Percentiles rank a stretch among this genome's conserved stretches.
Conservation (phyloP, 2,329 filamentous ascomycete species). For the Phaeosphaeria sp. region DNA sequence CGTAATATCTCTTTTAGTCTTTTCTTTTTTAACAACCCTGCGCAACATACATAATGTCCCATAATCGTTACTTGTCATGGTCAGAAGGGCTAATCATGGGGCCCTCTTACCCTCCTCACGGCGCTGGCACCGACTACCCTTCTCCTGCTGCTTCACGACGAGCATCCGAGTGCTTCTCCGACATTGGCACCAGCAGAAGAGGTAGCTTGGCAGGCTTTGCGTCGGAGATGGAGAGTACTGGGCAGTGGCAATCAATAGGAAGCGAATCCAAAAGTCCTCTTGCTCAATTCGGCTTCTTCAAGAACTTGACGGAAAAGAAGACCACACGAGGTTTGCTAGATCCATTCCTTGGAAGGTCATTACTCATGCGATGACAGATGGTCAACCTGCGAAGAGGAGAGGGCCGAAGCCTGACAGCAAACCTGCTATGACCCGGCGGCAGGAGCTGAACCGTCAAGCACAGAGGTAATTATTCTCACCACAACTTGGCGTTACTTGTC, state of each 20-base stretch:
- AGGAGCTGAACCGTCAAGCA: slow-evolving; percentile 94
- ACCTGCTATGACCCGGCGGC: slow-evolving; percentile 86
- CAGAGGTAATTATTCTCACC: slow-evolving; percentile 72
- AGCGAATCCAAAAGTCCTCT: slow-evolving; percentile 47
- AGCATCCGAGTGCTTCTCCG: slow-evolving; percentile 42
- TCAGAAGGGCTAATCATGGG: slow-evolving; percentile 43
- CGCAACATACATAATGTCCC: slow-evolving; percentile 34
- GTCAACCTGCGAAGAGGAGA: slow-evolving; percentile 83
- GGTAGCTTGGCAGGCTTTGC: slow-evolving; percentile 45
- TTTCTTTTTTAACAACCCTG: slow-evolving; percentile 8
- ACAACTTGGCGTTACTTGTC: background rate
- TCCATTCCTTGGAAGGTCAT: background rate
- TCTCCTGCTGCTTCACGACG: slow-evolving; percentile 41
- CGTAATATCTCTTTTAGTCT: slow-evolving; percentile 38
- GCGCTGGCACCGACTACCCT: slow-evolving; percentile 42
- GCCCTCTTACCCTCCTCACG: slow-evolving; percentile 46
- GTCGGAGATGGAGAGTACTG: slow-evolving; percentile 47
- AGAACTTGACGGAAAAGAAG: slow-evolving; percentile 73
- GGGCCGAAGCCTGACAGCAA: slow-evolving; percentile 97
- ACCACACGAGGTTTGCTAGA: slow-evolving; percentile 70
- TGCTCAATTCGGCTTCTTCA: slow-evolving; percentile 63
- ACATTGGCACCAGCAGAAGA: slow-evolving; percentile 37
- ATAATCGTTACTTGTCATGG: slow-evolving; percentile 45
- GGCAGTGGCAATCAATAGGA: slow-evolving; percentile 47
- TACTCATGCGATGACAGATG: slow-evolving; percentile 62